A percentile compares a stretch with the other conserved stretches of the same genome.
phyloP scores from a whole-genome alignment of 2,329 filamentous ascomycete species.

The Fusarium proliferatum region DNA sequence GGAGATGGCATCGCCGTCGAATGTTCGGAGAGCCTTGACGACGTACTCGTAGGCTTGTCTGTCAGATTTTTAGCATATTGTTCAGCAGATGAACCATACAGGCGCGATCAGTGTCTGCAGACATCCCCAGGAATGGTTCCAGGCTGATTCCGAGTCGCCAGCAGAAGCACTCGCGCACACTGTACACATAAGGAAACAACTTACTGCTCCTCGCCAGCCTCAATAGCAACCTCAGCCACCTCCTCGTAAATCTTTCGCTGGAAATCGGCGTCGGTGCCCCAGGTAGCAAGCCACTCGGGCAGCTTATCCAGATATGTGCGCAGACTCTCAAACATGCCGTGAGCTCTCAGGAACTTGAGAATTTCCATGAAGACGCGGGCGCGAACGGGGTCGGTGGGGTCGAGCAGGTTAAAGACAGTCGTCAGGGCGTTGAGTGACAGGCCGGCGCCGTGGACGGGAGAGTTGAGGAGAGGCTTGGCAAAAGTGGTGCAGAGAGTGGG shows the following conservation, averaged over 20 bases:
- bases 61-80: conserved; percentile 29
- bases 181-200: conserved; percentile 48
- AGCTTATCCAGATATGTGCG: conserved; percentile 86
- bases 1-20: conserved; percentile 66
- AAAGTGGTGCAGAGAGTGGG: conserved; percentile 91
- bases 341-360: conserved; percentile 80
- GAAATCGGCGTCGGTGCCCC: conserved; percentile 85
- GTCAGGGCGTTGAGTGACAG: conserved; percentile 91
- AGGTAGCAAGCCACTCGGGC: conserved; percentile 82
- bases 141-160: not conserved
- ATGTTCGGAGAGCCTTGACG: conserved; percentile 70
- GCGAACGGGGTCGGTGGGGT: conserved; percentile 79
- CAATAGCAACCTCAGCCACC: conserved; percentile 82
- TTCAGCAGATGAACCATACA: not conserved
- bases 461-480: conserved; percentile 84
- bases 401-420: conserved; percentile 95
- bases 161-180: not conserved
- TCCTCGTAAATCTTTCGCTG: conserved; percentile 86
- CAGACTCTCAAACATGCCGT: conserved; percentile 84
- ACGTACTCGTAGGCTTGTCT: conserved; percentile 75
- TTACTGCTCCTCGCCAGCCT: conserved; percentile 80
- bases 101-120: not conserved
- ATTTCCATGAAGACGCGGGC: conserved; percentile 93
- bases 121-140: not conserved
- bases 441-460: conserved; percentile 84